A percentile compares a stretch with the other conserved stretches of the same genome.
phyloP scores from a whole-genome alignment of 202 grass and related monocot species.

The Zoysia matrella region DNA sequence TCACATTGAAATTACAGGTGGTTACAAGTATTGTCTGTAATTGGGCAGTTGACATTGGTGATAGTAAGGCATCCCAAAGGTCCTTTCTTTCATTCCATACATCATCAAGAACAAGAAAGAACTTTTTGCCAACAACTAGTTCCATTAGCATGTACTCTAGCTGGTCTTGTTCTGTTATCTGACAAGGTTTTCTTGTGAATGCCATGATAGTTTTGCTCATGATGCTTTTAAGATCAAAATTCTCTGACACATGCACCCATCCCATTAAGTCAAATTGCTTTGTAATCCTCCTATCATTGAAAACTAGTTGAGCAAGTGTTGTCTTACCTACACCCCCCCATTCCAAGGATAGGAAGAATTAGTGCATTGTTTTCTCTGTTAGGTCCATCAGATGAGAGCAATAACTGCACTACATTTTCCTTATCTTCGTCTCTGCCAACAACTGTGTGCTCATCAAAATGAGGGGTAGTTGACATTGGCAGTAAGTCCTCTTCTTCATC shows the following conservation, averaged over 20 bases:
- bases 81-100: constrained; percentile 43
- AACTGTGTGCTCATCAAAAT: constrained; percentile 6
- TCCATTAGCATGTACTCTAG: constrained; percentile 34
- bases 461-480: constrained; percentile 5
- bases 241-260: constrained; percentile 50
- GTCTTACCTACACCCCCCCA: constrained; percentile 49
- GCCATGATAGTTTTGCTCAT: constrained; percentile 43
- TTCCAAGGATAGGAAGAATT: constrained; percentile 50
- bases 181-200: constrained; percentile 33
- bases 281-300: constrained; percentile 24
- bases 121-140: constrained; percentile 22
- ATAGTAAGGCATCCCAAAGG: constrained; percentile 42
- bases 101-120: constrained; percentile 56
- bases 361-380: neutral
- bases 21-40: constrained; percentile 43
- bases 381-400: neutral
- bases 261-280: constrained; percentile 31
- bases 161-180: constrained; percentile 25
- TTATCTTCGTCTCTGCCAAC: constrained; percentile 46
- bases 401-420: constrained; percentile 23
- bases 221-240: constrained; percentile 41
- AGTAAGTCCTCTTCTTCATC: neutral
- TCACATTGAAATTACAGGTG: constrained; percentile 37
- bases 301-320: constrained; percentile 54
- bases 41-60: constrained; percentile 18